Evolutionary conservation across 345 rosid genomes (phyloP), one percentile per base, ranked within the genome.

Genomic region (Gynandropsis gynandra): DNA sequence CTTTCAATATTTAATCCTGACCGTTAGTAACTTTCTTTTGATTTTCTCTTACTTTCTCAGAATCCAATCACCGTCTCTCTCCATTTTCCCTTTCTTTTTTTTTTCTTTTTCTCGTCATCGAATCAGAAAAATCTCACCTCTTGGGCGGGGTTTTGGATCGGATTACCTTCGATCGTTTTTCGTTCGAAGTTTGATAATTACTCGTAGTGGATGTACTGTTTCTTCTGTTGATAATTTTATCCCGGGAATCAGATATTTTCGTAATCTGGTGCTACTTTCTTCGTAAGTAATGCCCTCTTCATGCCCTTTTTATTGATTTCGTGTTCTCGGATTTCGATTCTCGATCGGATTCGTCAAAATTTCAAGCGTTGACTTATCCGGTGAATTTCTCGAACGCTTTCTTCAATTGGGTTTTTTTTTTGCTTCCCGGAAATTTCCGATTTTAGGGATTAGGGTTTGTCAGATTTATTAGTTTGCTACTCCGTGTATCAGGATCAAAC

Each of bases 11-110:
- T 5, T 35, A 42, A 64, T 64, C 52, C 39, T 16, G 33, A 32
- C 62, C 68, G 62, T 56, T 33, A 29, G 54, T 63, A 19, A 11
- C 33, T 1, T 44, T 40, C 4, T 12, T 31, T 12, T 31, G 20
- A 16, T 11, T 51, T 45, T 32, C 58, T 34, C 17, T 10, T 13
- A 37, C 19, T 44, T 58, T 39, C 65, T 46, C 24, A n/a, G 40
- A 4, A 9, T 7, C 10, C 40, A 24, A 24, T 24, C 29, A 24
- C 29, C 29, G 29, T 24, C 29, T 24, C 29, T 24, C 29, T n/a
- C n/a, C n/a, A n/a, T n/a, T n/a, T n/a, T n/a, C n/a, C n/a, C n/a
- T n/a, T n/a, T n/a, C 29, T 2, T 2, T 24, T 24, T 24, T 24
- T 5, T 24, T 24, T 5, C 29, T 24, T 24, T 24, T 24, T 24